Evolutionary conservation across 345 rosid genomes (phyloP), one percentile per base, ranked within the genome.

Genomic region (Ceriops tagal): DNA sequence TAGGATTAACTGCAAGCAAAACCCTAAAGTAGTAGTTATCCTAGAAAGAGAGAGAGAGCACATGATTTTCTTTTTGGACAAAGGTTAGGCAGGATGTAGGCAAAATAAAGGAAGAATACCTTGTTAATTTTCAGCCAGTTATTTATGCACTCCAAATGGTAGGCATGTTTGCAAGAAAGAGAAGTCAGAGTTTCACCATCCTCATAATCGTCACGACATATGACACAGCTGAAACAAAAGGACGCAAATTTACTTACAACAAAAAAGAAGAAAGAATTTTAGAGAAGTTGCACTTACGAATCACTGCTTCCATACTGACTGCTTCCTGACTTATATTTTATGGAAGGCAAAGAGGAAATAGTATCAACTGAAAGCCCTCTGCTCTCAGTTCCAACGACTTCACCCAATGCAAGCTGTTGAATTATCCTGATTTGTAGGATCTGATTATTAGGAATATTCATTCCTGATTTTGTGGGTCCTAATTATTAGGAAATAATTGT

Each of bases 61-160:
- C 3, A 15, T 11, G 5, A 13, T 61, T 61, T 61, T 4, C 18
- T 10, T 27, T 31, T n/a, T 18, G 6, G 30, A 19, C 20, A 24
- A 21, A 27, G 21, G 19, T 1, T 7, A 46, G 56, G 37, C 10
- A 34, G 24, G 46, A 7, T 53, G 8, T 21, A 22, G 10, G 8
- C 26, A 24, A 8, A 56, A 24, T 0, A 2, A 57, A 31, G 15
- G 51, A 72, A 62, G 4, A 64, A n/a, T 73, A 86, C 99, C 97
- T 84, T 96, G 80, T 96, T 96, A 83, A 92, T 92, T 75, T 89
- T 80, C 86, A 96, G 85, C 99, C 99, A 96, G 77, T 90, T 82
- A 66, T 88, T 88, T 77, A 96, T 84, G 86, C 99, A 96, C 66
- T 87, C 99, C 13, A 90, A 77, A 75, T 96, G 99, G 77, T 96